Evolutionary conservation across 768 basidiomycete species (phyloP).

Genomic region (Rhodosporidiobolus odoratus): DNA sequence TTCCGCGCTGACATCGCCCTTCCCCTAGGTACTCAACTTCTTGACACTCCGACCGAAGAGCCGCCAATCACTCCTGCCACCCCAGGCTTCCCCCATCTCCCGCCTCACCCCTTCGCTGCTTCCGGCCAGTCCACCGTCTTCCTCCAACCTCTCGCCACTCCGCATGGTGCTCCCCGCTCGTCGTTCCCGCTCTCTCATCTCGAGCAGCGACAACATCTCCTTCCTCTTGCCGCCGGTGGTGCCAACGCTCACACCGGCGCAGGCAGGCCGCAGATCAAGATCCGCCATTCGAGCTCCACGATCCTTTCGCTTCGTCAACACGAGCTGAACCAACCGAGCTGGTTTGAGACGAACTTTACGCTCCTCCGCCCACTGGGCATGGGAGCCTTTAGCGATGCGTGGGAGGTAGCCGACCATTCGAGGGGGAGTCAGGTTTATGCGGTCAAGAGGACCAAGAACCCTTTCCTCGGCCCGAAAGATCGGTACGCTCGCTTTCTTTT

Average conservation of each 20-base stretch:
- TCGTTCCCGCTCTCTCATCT: slow-evolving; percentile 32
- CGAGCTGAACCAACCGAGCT: slow-evolving; percentile 27
- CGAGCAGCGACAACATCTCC: slow-evolving; percentile 13
- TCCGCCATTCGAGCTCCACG: slow-evolving; percentile 34
- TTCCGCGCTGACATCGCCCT: not conserved
- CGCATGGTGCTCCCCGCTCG: slow-evolving; percentile 18
- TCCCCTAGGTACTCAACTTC: slow-evolving; percentile 21
- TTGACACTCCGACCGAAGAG: slow-evolving; percentile 30
- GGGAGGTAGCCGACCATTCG: slow-evolving; percentile 55
- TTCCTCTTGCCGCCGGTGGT: not conserved
- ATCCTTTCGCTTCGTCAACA: slow-evolving; percentile 28
- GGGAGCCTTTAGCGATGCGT: slow-evolving; percentile 89
- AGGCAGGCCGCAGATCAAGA: slow-evolving; percentile 33
- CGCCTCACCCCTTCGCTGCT: slow-evolving; percentile 5
- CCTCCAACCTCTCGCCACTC: slow-evolving; percentile 18
- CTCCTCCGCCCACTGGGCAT: slow-evolving; percentile 76
- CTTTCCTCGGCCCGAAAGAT: slow-evolving; percentile 83
- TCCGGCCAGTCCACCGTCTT: slow-evolving; percentile 13
- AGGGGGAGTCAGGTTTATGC: slow-evolving; percentile 57
- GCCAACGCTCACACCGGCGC: not conserved
- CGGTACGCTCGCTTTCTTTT: slow-evolving; percentile 56
- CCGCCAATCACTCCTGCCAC: slow-evolving; percentile 28
- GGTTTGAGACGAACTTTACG: slow-evolving; percentile 74
- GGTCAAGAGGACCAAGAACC: slow-evolving; percentile 82
- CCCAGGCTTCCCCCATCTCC: slow-evolving; percentile 16